Evolutionary conservation across 75 land plant genomes (phyloP), one percentile per base, ranked within the genome.

Genomic region (Picea sitchensis): DNA sequence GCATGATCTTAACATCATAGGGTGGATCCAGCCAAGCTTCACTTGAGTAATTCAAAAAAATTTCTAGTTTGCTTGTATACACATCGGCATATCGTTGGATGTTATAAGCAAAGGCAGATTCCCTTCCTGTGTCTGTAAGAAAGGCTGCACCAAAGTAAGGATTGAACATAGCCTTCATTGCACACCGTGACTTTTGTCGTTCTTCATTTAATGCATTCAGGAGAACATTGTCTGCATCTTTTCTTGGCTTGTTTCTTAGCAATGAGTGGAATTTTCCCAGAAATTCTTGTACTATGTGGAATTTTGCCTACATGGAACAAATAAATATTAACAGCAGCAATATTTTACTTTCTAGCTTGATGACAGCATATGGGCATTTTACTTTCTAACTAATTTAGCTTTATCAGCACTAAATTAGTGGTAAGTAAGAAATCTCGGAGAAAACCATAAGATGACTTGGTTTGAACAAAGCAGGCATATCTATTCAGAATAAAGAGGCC

Each of bases 61-160:
- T 96, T 61, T 95, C 99, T 41, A 96, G 90, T 64, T 91, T 91
- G 80, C 99, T 96, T 71, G 98, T 96, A 44, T 96, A 96, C 5
- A 95, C 93, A 83, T 96, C 99, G n/a, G 99, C 99, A 90, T 95
- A 96, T 78, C 91, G 90, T 80, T 96, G 99, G 58, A 96, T 96
- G 63, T 95, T 90, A 76, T 96, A 96, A 11, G 98, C 90, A 86
- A 96, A 96, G 60, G 98, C 93, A 54, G 99, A 96, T 85, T 96
- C 99, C 80, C 91, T 92, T 58, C 98, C 99, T 23, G 94, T 93
- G 79, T 96, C 99, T 4, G 99, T 95, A 15, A 96, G 88, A 80
- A 96, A 96, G 21, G 95, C 90, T 38, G 99, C 95, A 20, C 99
- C 99, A 83, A 96, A 96, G 59, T 94, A 88, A 20, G 73, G 81